Evolutionary conservation across 2,329 filamentous ascomycete species (phyloP).

Genomic region (Exophiala sp.): DNA sequence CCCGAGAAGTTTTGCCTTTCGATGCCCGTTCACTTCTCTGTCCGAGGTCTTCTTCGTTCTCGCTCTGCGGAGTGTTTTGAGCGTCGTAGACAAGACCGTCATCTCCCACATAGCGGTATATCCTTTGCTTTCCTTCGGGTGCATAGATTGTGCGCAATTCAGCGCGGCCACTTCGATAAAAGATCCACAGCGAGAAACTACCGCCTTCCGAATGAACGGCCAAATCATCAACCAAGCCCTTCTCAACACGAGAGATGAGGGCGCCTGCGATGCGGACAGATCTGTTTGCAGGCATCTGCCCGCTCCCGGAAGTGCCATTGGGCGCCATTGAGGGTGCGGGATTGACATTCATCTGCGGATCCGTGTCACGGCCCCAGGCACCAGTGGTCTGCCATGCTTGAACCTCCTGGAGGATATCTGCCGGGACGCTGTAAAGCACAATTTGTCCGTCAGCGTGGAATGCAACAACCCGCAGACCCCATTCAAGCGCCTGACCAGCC

Average conservation of each 20-base stretch:
- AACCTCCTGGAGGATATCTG: constrained; percentile 46
- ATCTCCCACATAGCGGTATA: constrained; percentile 12
- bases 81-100: constrained; percentile 21
- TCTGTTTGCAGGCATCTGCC: not conserved
- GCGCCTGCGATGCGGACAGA: constrained; percentile 15
- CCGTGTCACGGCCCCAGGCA: constrained; percentile 24
- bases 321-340: not conserved
- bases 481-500: constrained; percentile 50
- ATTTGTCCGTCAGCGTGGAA: constrained; percentile 48
- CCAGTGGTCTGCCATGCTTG: constrained; percentile 13
- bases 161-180: constrained; percentile 20
- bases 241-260: constrained; percentile 10
- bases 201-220: constrained; percentile 22
- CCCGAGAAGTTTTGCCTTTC: not conserved
- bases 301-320: not conserved
- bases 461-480: constrained; percentile 55
- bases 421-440: constrained; percentile 57
- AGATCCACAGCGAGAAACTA: constrained; percentile 26
- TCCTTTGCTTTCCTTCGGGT: constrained; percentile 4
- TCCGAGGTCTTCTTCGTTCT: not conserved
- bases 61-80: not conserved
- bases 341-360: constrained; percentile 17
- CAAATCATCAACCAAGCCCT: constrained; percentile 23
- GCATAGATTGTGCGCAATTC: constrained; percentile 18
- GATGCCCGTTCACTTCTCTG: not conserved